Conservation (phyloP, 2,329 filamentous ascomycete species). For the Drechslera avenae region DNA sequence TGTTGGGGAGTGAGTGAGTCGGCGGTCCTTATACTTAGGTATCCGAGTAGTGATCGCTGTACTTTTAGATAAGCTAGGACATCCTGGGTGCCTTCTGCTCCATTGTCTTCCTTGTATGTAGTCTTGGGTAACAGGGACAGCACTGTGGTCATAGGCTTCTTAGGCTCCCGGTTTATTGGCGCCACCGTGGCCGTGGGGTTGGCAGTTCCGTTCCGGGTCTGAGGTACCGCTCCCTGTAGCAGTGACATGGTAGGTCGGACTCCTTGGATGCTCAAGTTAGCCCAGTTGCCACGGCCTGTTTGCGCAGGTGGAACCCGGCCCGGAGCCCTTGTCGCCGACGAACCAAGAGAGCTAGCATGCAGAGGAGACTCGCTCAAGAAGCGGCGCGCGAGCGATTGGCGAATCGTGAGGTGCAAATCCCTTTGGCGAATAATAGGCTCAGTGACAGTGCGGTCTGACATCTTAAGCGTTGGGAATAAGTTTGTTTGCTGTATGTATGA, state of each 20-base stretch:
- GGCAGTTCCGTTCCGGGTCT: not conserved
- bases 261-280: too few species aligned
- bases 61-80: constrained; percentile 24
- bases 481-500: not conserved
- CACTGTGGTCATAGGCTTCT: constrained; percentile 13
- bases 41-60: constrained; percentile 23
- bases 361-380: not conserved
- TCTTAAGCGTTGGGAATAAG: constrained; percentile 10
- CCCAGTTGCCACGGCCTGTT: not conserved
- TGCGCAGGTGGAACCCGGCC: not conserved
- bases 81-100: constrained; percentile 14
- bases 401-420: too few species aligned
- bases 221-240: not conserved
- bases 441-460: constrained; percentile 9
- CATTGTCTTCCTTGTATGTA: constrained; percentile 24
- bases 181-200: not conserved
- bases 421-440: too few species aligned
- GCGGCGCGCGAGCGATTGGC: not conserved
- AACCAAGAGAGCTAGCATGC: not conserved
- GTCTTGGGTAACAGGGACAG: constrained; percentile 15
- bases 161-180: not conserved
- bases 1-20: constrained; percentile 15
- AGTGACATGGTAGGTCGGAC: too few species aligned
- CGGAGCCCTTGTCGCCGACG: not conserved
- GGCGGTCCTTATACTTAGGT: constrained; percentile 15